Percentiles rank a stretch among this genome's conserved stretches.
These are phyloP conservation scores for Phytomonas sp. DNA, from an alignment of 208 protist species.

Conservation along the genomic window DNA sequence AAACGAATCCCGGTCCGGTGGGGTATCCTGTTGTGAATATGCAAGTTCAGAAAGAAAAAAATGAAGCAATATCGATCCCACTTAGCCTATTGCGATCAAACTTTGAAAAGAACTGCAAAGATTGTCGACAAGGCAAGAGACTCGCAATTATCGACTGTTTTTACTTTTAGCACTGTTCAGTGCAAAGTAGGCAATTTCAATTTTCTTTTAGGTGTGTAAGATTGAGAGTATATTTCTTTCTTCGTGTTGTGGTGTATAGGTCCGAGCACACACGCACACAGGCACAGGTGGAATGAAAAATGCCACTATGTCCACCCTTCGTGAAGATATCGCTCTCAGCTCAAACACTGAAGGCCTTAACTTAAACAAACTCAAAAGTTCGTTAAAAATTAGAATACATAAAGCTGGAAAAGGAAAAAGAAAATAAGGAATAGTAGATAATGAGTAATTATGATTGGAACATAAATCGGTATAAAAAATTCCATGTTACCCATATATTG, in stretches of 20 bases:
- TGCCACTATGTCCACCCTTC: not conserved
- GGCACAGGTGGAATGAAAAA: conserved; percentile 5
- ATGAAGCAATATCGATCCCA: conserved; percentile 6
- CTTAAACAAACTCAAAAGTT: conserved; percentile 1
- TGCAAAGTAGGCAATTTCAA: not conserved
- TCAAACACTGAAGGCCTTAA: conserved; percentile 1
- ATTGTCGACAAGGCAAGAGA: not conserved
- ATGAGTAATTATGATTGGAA: conserved; percentile 1
- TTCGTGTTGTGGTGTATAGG: not conserved
- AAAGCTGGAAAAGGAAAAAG: conserved; percentile 12
- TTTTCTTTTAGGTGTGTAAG: not conserved
- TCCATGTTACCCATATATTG: conserved; percentile 2
- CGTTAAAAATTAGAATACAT: conserved; percentile 16
- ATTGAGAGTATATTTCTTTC: not conserved
- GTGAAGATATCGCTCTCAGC: not conserved
- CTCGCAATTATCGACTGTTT: not conserved
- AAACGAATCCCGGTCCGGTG: not conserved
- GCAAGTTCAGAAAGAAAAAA: not conserved
- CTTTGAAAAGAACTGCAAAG: not conserved
- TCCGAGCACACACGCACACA: not conserved
- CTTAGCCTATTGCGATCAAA: not conserved
- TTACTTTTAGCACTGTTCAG: not conserved
- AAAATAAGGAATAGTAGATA: conserved; percentile 7
- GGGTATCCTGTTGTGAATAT: not conserved
- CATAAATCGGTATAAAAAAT: conserved; percentile 11